Evolutionary conservation across 495 filamentous ascomycete species (phyloP).

Genomic region (Daldinia concentrica): DNA sequence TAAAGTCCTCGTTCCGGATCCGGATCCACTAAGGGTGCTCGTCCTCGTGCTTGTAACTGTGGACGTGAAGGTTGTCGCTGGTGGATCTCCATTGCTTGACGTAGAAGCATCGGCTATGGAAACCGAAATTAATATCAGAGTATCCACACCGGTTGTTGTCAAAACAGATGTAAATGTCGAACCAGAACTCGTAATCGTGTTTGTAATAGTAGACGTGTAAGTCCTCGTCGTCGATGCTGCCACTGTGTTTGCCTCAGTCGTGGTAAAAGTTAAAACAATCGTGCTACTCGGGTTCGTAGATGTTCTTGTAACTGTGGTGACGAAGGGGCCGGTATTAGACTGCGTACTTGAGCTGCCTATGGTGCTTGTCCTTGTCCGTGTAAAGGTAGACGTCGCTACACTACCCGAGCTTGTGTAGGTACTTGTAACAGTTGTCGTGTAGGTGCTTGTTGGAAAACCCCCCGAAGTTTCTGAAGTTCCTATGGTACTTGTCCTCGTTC

Average conservation of each 20-base stretch:
- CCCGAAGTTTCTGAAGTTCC: not conserved
- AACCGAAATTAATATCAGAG: not conserved
- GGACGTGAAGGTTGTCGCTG: constrained; percentile 7
- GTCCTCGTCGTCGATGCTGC: constrained; percentile 11
- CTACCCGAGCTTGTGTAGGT: constrained; percentile 21
- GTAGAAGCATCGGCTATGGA: not conserved
- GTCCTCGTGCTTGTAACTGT: constrained; percentile 31
- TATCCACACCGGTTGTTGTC: constrained; percentile 4
- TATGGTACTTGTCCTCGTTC: not conserved
- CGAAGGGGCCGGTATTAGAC: too few species aligned
- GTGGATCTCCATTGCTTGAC: not conserved
- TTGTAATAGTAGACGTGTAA: constrained; percentile 22
- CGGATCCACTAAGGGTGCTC: constrained; percentile 19
- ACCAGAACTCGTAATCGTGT: constrained; percentile 17
- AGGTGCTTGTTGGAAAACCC: not conserved
- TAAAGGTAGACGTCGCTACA: constrained; percentile 25
- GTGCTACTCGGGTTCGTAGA: constrained; percentile 4
- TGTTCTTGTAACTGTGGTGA: too few species aligned
- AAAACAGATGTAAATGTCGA: constrained; percentile 10
- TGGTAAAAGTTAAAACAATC: too few species aligned
- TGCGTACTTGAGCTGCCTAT: not conserved
- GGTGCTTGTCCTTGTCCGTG: constrained; percentile 8
- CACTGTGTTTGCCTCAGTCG: not conserved
- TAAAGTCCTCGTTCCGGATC: constrained; percentile 14
- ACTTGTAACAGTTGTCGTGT: constrained; percentile 21